Percentiles rank a stretch among this genome's conserved stretches.
These are phyloP conservation scores for Datura wrightii DNA, from an alignment of 257 asterid species.

Conservation along the genomic window DNA sequence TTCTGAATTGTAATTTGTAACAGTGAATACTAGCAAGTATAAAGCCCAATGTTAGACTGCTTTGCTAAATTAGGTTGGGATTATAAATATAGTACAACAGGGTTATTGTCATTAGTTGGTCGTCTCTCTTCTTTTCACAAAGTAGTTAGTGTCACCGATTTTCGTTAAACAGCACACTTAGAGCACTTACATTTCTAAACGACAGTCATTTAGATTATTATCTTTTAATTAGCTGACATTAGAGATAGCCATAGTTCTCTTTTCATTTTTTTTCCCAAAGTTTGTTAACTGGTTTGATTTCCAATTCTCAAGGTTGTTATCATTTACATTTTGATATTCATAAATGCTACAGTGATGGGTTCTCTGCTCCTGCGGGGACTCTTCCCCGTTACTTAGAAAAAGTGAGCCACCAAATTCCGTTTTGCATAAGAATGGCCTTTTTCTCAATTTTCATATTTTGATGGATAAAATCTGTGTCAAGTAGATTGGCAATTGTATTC, in stretches of 20 bases:
- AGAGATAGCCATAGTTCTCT: not conserved
- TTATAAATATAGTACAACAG: not conserved
- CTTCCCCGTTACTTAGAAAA: too few species aligned
- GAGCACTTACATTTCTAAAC: not conserved
- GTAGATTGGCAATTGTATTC: slow-evolving; percentile 8
- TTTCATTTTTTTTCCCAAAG: slow-evolving; percentile 1
- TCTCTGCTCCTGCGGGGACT: too few species aligned
- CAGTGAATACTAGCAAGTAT: slow-evolving; percentile 10
- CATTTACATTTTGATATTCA: slow-evolving; percentile 8
- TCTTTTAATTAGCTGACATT: slow-evolving; percentile 1
- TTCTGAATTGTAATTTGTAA: slow-evolving; percentile 4
- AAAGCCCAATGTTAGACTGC: slow-evolving; percentile 19
- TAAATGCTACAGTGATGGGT: not conserved
- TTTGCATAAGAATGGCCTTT: not conserved
- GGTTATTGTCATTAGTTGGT: slow-evolving; percentile 1
- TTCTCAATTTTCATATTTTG: slow-evolving; percentile 27
- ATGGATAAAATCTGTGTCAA: slow-evolving; percentile 9
- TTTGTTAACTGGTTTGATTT: not conserved
- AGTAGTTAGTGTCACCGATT: not conserved
- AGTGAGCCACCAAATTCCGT: not conserved
- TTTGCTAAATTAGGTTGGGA: not conserved
- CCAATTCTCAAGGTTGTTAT: not conserved
- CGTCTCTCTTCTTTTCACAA: slow-evolving; percentile 12
- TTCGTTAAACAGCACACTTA: not conserved
- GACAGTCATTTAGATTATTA: slow-evolving; percentile 13